Base-by-base conservation (phyloP, 2,329 filamentous ascomycete genomes). In the Trichophyton mentagrophytes region DNA sequence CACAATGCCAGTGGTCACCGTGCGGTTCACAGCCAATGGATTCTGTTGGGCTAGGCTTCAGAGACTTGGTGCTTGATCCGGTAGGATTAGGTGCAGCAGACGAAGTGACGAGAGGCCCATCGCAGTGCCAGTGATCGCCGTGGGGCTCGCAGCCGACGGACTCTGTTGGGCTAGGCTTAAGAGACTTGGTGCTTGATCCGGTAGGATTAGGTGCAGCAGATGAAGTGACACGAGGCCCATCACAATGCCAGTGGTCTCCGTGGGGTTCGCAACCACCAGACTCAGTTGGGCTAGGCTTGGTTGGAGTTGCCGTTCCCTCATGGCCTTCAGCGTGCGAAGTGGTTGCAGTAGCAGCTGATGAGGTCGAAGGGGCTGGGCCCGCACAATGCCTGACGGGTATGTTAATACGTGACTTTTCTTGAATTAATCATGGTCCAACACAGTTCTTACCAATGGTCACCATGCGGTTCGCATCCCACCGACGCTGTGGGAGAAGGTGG, bases 401-500 rank as follows among this genome's bases (percentile, higher is more conserved):
- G 4, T 42, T 15, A 22, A n/a, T 15, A n/a, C 3, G 9, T 13
- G 20, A 30, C 8, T 25, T 11, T 58, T 20, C 8, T 22, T 3
- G 3, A 27, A 15, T 17, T 13, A n/a, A 38, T 13, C 8, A 42
- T 33, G 33, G 7, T 7, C 17, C 1, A 25, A n/a, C 38, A 20
- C n/a, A 20, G 33, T 62, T 53, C 46, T 15, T 55, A 64, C 64
- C 64, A 66, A 38, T 66, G 63, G 57, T 66, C 64, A 11, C 61
- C 63, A 59, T 66, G 63, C 8, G 63, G 64, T n/a, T 64, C 59
- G 11, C 63, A 65, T 22, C 64, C 65, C 17, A 60, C 49, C 20
- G 63, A 72, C 15, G 65, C 69, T 4, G 69, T 71, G n/a, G 70
- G 70, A 20, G 67, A 70, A 27, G 69, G 69, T 15, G 67, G 68